Evolutionary conservation across 1,139 yeast genomes (phyloP).

Genomic region (Lodderomyces oxycetoniae): DNA sequence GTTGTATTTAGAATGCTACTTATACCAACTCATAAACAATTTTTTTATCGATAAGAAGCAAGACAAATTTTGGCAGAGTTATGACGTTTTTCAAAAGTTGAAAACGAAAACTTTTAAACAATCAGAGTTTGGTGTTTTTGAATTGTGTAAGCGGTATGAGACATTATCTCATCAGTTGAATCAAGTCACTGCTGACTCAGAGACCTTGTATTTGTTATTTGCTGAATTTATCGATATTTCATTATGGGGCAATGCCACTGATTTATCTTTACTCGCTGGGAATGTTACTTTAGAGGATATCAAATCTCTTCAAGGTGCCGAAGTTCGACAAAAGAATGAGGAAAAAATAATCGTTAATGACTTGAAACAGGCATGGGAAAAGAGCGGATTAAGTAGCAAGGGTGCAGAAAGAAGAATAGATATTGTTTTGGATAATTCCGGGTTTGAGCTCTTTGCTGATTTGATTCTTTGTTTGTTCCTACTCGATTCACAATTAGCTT

Average conservation of each 20-base stretch:
- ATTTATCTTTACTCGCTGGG: constrained; percentile 79
- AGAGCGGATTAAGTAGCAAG: constrained; percentile 16
- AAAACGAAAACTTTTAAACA: constrained; percentile 73
- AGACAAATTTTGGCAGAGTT: constrained; percentile 45
- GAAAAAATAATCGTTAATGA: constrained; percentile 81
- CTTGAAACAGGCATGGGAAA: constrained; percentile 61
- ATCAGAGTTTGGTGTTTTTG: constrained; percentile 74
- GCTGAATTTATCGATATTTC: constrained; percentile 83
- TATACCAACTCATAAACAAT: constrained; percentile 63
- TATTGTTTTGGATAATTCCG: constrained; percentile 88
- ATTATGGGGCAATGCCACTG: constrained; percentile 98
- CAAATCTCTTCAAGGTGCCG: constrained; percentile 85
- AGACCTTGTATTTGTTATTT: constrained; percentile 53
- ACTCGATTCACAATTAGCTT: constrained; percentile 63
- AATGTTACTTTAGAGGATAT: constrained; percentile 78
- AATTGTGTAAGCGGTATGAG: constrained; percentile 67
- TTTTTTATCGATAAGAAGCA: constrained; percentile 29
- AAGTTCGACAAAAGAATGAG: constrained; percentile 77
- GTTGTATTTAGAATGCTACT: constrained; percentile 80
- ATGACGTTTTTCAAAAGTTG: constrained; percentile 67
- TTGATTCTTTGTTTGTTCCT: constrained; percentile 69
- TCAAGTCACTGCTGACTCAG: constrained; percentile 30
- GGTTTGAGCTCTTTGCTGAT: constrained; percentile 92
- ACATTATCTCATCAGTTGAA: constrained; percentile 29
- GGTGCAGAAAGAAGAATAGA: constrained; percentile 53